Conservation (phyloP, 208 protist genomes). For the Acanthamoeba quina region DNA sequence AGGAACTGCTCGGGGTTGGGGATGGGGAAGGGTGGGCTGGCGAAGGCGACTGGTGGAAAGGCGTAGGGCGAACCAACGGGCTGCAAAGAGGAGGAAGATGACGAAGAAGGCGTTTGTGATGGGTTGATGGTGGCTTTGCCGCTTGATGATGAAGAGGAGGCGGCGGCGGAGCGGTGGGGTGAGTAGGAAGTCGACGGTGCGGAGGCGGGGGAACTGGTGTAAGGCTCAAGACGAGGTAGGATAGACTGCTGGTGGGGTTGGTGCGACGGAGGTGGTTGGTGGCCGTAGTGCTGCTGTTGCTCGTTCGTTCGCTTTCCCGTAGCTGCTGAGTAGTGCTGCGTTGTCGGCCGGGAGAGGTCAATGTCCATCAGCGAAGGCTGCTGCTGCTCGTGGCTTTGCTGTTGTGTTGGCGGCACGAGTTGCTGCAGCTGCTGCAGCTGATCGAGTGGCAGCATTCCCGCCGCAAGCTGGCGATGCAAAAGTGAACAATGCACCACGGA, state of each 20-base stretch:
- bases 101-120: neutral
- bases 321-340: neutral
- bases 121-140: neutral
- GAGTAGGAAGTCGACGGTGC: neutral
- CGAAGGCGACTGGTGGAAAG: neutral
- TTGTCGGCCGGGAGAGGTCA: neutral
- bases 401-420: neutral
- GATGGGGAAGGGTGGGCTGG: constrained; percentile 23
- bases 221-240: neutral
- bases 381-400: neutral
- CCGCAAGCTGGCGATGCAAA: neutral
- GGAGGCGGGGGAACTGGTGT: neutral
- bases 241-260: neutral
- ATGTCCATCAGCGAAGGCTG: neutral
- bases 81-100: neutral
- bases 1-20: constrained; percentile 57
- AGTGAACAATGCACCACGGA: neutral
- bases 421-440: constrained; percentile 14
- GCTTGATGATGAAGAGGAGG: neutral
- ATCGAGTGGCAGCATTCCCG: neutral
- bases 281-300: neutral
- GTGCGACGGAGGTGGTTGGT: neutral
- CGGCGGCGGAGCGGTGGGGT: neutral
- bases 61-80: neutral
- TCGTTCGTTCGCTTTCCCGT: neutral